Base-by-base conservation (phyloP, 805 yeast species). In the Wickerhamomyces chambardii region DNA sequence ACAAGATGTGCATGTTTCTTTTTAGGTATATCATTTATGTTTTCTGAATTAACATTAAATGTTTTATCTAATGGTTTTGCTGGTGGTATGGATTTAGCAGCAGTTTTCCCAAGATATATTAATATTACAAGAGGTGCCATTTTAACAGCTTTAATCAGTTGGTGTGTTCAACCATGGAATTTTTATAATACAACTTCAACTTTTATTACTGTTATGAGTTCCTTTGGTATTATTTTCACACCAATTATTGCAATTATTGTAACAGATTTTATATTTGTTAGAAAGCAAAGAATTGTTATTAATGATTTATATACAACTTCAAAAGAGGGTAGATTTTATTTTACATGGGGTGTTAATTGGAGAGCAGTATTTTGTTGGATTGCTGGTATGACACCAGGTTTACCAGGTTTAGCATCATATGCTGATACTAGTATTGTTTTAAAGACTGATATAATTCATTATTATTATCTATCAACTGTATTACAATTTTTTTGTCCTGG, bases 1-100 rank as follows among this genome's bases (percentile, higher is more conserved):
- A 52, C 57, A 21, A 49, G 70, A 37, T 65, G 66, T 16, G 69
- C 63, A 9, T 52, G 61, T n/a, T 64, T 64, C 50, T 63, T 64
- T 42, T 47, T 55, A 15, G 66, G 64, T 2, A 30, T 60, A 1
- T 44, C 59, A 5, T 63, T 63, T 39, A 36, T 58, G 16, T 45
- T 50, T 6, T 60, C 64, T 15, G 67, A 63, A 38, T 30, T 61
- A 8, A 49, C 59, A 12, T 42, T 60, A 38, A 63, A 64, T 38
- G 41, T 58, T 22, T 41, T 61, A 28, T 64, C 55, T 29, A 60
- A 61, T 41, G 65, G 63, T 0, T 51, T 56, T 33, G 57, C 64
- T 14, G 60, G 61, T 17, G 53, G 51, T 16, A 50, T 48, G 52
- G 55, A 50, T 32, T 34, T 50, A 17, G 44, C 53, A 15, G 50